Evolutionary conservation across 2,329 filamentous ascomycete genomes (phyloP).

Genomic region (Fonsecaea multimorphosa): DNA sequence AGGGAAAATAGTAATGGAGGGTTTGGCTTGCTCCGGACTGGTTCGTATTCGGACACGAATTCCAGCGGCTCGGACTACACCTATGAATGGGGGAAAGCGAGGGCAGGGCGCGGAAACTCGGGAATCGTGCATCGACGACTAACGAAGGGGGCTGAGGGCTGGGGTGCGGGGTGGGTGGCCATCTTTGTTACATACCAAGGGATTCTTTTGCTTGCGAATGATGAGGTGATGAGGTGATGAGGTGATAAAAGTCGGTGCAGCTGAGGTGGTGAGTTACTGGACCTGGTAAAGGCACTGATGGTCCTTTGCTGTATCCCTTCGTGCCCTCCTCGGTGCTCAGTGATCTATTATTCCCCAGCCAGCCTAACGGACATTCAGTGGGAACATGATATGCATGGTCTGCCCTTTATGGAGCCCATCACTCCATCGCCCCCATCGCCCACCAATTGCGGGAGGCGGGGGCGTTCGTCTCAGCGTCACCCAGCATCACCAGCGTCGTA

Average conservation of each 20-base stretch:
- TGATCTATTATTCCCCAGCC: too few relatives aligned
- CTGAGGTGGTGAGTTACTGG: not conserved
- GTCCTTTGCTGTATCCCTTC: too few relatives aligned
- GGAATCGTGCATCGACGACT: not conserved
- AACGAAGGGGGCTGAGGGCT: not conserved
- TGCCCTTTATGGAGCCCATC: constrained; percentile 18
- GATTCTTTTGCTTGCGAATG: too few relatives aligned
- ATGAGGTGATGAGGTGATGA: constrained; percentile 5
- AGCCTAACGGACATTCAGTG: not conserved
- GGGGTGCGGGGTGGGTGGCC: too few relatives aligned
- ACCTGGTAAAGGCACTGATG: too few relatives aligned
- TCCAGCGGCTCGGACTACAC: too few relatives aligned
- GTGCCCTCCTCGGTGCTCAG: too few relatives aligned
- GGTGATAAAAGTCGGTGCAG: too few relatives aligned
- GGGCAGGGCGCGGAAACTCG: not conserved
- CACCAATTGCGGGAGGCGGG: constrained; percentile 2
- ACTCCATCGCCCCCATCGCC: not conserved
- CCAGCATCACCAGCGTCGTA: constrained; percentile 14
- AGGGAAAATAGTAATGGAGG: too few relatives aligned
- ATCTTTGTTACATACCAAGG: too few relatives aligned
- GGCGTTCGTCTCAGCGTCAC: too few relatives aligned
- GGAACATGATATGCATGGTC: constrained; percentile 4
- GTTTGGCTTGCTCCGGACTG: too few relatives aligned
- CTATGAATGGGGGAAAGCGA: not conserved
- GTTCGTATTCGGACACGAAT: not conserved